phyloP scores from a whole-genome alignment of 2,329 filamentous ascomycete genomes.

The Alternaria ethzedia region DNA sequence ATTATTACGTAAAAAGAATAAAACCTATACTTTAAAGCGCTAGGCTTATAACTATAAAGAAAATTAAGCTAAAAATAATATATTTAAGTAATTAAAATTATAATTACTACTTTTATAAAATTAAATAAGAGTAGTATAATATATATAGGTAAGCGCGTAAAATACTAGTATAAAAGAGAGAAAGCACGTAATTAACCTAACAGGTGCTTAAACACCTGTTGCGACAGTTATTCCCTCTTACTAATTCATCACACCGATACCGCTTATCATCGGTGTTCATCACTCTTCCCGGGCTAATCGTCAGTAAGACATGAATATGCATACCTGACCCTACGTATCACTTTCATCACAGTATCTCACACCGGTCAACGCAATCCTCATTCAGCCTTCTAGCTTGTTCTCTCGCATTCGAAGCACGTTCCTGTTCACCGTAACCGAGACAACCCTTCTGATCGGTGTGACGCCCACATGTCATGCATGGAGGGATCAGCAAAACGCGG shows the following conservation, averaged over 20 bases:
- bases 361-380: background rate
- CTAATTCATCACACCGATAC: background rate
- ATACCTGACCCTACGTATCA: background rate
- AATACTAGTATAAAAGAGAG: too few relatives aligned
- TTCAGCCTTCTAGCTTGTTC: background rate
- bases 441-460: background rate
- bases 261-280: slow-evolving; percentile 2
- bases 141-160: too few relatives aligned
- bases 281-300: background rate
- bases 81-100: too few relatives aligned
- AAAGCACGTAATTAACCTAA: too few relatives aligned
- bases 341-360: background rate
- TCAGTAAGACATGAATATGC: background rate
- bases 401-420: background rate
- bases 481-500: background rate
- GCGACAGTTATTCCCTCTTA: too few relatives aligned
- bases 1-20: too few relatives aligned
- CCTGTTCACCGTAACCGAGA: background rate
- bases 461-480: background rate
- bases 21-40: too few relatives aligned
- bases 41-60: too few relatives aligned
- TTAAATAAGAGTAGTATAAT: too few relatives aligned
- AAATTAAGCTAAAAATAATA: too few relatives aligned
- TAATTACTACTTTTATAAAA: too few relatives aligned
- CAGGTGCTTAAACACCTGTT: too few relatives aligned